Base-by-base conservation (phyloP, 2,329 filamentous ascomycete genomes). In the Neoscytalidium dimidiatum region DNA sequence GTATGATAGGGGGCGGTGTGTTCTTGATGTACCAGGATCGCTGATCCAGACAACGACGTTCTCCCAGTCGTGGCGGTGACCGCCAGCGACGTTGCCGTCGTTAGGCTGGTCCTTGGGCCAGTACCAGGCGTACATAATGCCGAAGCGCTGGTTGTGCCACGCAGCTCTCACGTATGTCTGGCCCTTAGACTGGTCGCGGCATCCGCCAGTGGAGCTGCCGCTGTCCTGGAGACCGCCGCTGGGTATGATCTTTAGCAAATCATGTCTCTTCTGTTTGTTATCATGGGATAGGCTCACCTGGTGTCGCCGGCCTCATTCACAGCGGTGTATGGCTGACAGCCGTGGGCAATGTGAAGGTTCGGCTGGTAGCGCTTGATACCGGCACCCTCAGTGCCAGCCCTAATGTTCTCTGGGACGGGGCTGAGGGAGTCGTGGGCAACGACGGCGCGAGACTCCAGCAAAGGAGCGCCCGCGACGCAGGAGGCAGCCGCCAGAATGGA, bases 111-210 rank as follows among this genome's bases (percentile, higher is more conserved):
- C 80, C 72, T 83, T 83, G 58, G 81, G 81, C 69, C 80, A 75
- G 69, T 81, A 83, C 80, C 79, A 81, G 4, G 77, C 71, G 68
- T 80, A 81, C 78, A 81, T 79, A 67, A 81, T 75, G 58, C 71
- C 76, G 53, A 74, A 75, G 49, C 71, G 68, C 48, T 67, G 71
- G 14, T 73, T 72, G 66, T 74, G 70, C 28, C 66, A 64, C 3
- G 66, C 68, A 19, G 70, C 72, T 13, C 79, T 73, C 23, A 73
- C 76, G 67, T 81, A 81, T 2, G 78, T 74, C 68, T 81, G 78
- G 33, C 78, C 79, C 14, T 71, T 74, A 66, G 58, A 72, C 0
- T 60, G 68, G 61, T 70, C 73, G 61, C 67, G 72, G 71, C 77
- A 80, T 65, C 70, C 72, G n/a, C 74, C 73, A 19, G 68, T 68